Percentiles rank a stretch among this genome's conserved stretches.
Conservation (phyloP, 805 yeast genomes). For the Nakazawaea ishiwadae region DNA sequence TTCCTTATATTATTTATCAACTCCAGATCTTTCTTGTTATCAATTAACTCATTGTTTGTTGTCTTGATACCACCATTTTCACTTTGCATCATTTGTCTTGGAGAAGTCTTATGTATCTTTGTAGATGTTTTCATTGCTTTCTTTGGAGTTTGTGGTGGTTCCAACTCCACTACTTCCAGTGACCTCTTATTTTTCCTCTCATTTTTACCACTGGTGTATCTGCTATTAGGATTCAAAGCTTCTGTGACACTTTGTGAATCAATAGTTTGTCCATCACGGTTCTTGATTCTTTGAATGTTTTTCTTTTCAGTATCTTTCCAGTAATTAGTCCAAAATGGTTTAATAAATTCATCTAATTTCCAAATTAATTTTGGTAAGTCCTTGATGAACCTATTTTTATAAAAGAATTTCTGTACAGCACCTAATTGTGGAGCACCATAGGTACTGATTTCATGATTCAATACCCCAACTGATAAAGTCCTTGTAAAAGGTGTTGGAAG, state of each 20-base stretch:
- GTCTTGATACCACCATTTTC: constrained; percentile 20
- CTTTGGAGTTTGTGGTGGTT: constrained; percentile 5
- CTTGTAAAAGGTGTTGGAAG: constrained; percentile 37
- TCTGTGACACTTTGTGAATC: constrained; percentile 27
- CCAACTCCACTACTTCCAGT: constrained; percentile 6
- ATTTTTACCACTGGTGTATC: constrained; percentile 20
- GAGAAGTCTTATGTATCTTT: constrained; percentile 5
- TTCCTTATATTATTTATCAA: constrained; percentile 21
- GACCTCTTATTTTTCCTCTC: too few relatives aligned
- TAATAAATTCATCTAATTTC: constrained; percentile 30
- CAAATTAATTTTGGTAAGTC: constrained; percentile 24
- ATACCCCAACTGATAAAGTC: constrained; percentile 40
- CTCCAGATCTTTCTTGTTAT: constrained; percentile 21
- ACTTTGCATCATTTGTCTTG: constrained; percentile 15
- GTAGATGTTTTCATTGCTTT: constrained; percentile 7
- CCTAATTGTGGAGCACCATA: constrained; percentile 60
- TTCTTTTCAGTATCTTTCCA: constrained; percentile 41
- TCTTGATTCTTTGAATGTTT: constrained; percentile 32
- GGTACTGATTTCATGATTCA: constrained; percentile 30
- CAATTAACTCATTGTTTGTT: constrained; percentile 9
- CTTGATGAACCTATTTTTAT: constrained; percentile 43
- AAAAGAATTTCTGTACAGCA: constrained; percentile 47
- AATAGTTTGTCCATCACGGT: constrained; percentile 28
- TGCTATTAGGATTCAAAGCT: constrained; percentile 21
- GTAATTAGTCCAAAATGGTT: constrained; percentile 48